Base-by-base conservation (phyloP, 2,329 filamentous ascomycete genomes). In the Thelonectria discophora region DNA sequence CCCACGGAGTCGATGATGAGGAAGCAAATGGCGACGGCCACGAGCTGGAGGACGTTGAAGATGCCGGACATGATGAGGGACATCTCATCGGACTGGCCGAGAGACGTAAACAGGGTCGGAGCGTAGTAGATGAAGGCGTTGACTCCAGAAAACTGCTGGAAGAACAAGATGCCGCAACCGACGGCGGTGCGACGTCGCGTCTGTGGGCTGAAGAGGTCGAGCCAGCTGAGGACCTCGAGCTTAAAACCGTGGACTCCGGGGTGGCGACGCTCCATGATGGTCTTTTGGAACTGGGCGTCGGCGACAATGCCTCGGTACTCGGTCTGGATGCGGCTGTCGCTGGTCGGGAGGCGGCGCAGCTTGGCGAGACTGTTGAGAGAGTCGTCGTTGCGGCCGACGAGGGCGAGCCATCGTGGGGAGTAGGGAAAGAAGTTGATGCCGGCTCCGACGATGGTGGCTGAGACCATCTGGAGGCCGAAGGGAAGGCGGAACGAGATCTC, bases 301-400 rank as follows among this genome's bases (percentile, higher is more conserved):
- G 80, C 77, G 1, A 80, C 72, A 56, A 85, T 85, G 30, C 80
- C 82, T 40, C 77, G 76, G 76, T 77, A 82, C 62, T 85, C 83
- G 27, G 75, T 68, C 34, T 79, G 75, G 0, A 86, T 76, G 18
- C 80, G 73, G 2, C 72, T 62, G 56, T 85, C 81, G 4, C 70
- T 75, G 1, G 70, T 60, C 0, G 81, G 79, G 2, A 84, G 74
- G 20, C 74, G 72, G 3, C 80, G 76, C 3, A 82, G 71, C 47
- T 75, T 76, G 2, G 68, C 66, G 0, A 83, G 71, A 2, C 72
- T 72, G 18, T 72, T n/a, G 1, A 82, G 69, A 3, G 76, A 73
- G 20, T 81, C 79, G 2, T 79, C 70, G 13, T 79, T 69, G 17
- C 77, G 75, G 45, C 69, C 70, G 20, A 73, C 70, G 18, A 76